phyloP scores from a whole-genome alignment of 177 flowering plant species.

The Tripterygium wilfordii region DNA sequence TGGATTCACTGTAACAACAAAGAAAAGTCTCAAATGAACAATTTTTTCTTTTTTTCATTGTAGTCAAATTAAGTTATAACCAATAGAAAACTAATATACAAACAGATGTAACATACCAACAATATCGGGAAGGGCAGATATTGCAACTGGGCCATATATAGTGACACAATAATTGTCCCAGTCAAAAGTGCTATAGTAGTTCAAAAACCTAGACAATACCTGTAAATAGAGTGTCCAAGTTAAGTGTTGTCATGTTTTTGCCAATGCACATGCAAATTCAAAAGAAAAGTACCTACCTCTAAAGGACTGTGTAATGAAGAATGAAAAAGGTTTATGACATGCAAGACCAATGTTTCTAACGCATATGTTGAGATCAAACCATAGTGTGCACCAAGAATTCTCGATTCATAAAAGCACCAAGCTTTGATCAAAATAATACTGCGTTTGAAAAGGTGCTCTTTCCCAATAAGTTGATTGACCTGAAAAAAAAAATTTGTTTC shows the following conservation, averaged over 20 bases:
- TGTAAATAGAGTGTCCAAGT: conserved; percentile 5
- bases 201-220: conserved; percentile 37
- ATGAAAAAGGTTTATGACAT: conserved; percentile 28
- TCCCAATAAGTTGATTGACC: conserved; percentile 32
- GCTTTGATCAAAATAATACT: conserved; percentile 42
- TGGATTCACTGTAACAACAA: conserved; percentile 11
- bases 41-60: too few relatives aligned
- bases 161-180: conserved; percentile 34
- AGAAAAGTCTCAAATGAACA: conserved; percentile 1
- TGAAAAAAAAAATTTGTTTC: conserved; percentile 12
- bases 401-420: conserved; percentile 48
- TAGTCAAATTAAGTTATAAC: too few relatives aligned
- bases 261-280: neutral
- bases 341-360: conserved; percentile 31
- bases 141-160: conserved; percentile 26
- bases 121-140: conserved; percentile 24
- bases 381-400: conserved; percentile 40
- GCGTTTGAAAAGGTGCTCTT: conserved; percentile 40
- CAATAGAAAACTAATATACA: too few relatives aligned
- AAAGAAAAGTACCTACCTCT: conserved; percentile 19
- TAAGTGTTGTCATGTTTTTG: neutral
- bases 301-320: conserved; percentile 33
- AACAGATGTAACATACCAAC: conserved; percentile 24
- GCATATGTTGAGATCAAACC: conserved; percentile 44
- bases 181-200: conserved; percentile 35